Conservation (phyloP, 345 rosid species). For the Abelmoschus esculentus region DNA sequence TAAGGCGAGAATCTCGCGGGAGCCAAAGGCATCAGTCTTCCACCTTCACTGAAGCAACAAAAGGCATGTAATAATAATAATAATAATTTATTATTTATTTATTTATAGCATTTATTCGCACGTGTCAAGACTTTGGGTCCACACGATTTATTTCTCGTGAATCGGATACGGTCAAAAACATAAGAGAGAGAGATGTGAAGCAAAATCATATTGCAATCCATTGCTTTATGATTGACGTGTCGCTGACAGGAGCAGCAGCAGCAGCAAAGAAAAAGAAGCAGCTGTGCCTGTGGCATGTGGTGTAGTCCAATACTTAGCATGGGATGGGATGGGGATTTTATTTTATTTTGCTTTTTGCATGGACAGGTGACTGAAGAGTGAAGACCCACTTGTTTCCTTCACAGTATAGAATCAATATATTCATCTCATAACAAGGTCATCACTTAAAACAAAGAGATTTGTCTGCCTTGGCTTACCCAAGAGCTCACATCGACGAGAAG, state of each 20-base stretch:
- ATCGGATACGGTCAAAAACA: slow-evolving; percentile 31
- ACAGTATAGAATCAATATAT: neutral
- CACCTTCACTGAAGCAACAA: slow-evolving; percentile 14
- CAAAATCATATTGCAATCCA: slow-evolving; percentile 51
- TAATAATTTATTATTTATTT: neutral
- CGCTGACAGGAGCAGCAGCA: slow-evolving; percentile 43
- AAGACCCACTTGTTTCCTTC: neutral
- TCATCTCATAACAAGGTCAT: neutral
- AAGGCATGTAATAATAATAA: slow-evolving; percentile 19
- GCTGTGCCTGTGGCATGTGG: neutral
- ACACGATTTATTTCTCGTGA: neutral
- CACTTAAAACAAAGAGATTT: no score
- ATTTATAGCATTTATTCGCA: slow-evolving; percentile 13
- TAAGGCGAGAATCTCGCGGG: slow-evolving; percentile 62
- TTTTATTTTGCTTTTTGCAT: slow-evolving; percentile 2
- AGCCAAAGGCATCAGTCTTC: slow-evolving; percentile 7
- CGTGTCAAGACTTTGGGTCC: slow-evolving; percentile 27
- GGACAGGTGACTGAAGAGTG: slow-evolving; percentile 12
- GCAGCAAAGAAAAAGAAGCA: neutral
- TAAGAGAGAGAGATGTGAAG: slow-evolving; percentile 2
- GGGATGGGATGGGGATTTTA: neutral
- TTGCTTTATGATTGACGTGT: slow-evolving; percentile 65
- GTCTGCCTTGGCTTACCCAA: no score
- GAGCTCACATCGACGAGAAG: no score
- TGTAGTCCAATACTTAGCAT: slow-evolving; percentile 8